Evolutionary conservation across 2,329 filamentous ascomycete species (phyloP), one percentile per base, ranked within the genome.

Genomic region (Talaromyces islandicus): DNA sequence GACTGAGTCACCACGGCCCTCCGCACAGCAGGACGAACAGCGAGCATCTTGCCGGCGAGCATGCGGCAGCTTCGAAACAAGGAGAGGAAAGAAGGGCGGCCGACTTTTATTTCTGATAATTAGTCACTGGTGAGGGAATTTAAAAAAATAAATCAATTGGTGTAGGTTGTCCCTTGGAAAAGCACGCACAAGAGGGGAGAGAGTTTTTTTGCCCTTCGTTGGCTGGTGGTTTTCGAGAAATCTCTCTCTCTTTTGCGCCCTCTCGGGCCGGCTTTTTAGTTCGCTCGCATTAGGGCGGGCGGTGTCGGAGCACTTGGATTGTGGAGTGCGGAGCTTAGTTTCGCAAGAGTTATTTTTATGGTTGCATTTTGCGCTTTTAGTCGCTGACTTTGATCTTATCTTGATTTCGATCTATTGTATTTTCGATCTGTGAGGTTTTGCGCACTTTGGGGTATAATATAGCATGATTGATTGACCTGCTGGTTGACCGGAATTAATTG

Each of bases 21-120:
- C 73, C 75, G 74, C 74, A 75, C 73, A 67, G 75, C 73, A 66
- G 73, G 72, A 70, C 73, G 74, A 72, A 75, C 70, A 67, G 74
- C 75, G 66, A 77, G 66, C 74, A 77, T 77, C 64, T 68, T 76
- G 69, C 65, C 68, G 68, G 70, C 70, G 68, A 73, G 68, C 73
- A 75, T 75, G 72, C 72, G 73, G 73, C 72, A 75, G 71, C 73
- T 73, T 69, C 65, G 48, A 29, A 29, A 29, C 25, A 27, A 29
- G 14, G 24, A 25, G 48, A 27, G 27, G 48, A 10, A 52, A 29
- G 24, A 21, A 52, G 25, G 27, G 30, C 24, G 48, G 48, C 48
- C 24, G 48, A 9, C 3, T 5, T 52, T 27, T n/a, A 19, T 17
- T 17, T 43, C 51, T 4, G 3, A 46, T 6, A 1, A 24, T 46